Conservation (phyloP, 306 rosid genomes). For the Dryas alaskensis region DNA sequence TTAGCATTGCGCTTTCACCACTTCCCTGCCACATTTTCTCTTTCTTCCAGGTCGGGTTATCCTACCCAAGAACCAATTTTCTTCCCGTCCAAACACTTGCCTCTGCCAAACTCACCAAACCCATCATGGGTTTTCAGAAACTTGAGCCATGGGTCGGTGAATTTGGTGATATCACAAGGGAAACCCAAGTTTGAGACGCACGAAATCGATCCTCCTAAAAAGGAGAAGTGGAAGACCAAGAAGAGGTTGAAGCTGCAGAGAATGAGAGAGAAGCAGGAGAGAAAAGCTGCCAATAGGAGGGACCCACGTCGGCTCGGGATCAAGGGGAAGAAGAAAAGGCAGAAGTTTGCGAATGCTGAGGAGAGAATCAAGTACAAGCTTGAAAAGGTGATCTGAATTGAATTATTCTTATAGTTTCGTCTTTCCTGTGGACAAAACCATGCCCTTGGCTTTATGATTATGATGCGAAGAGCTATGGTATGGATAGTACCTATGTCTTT, state of each 20-base stretch:
- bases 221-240: conserved; percentile 73
- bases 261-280: conserved; percentile 70
- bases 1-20: neutral
- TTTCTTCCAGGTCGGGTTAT: conserved; percentile 52
- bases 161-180: conserved; percentile 71
- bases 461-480: neutral
- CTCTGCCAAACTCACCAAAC: conserved; percentile 21
- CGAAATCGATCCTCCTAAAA: conserved; percentile 69
- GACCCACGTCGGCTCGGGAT: conserved; percentile 75
- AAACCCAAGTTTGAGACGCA: conserved; percentile 71
- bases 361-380: conserved; percentile 77
- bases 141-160: conserved; percentile 70
- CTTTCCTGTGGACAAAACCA: neutral
- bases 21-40: neutral
- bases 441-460: neutral
- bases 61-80: conserved; percentile 28
- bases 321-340: conserved; percentile 62
- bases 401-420: neutral
- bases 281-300: conserved; percentile 74
- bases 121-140: conserved; percentile 47
- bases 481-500: too few species aligned
- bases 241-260: conserved; percentile 77
- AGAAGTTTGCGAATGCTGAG: conserved; percentile 59
- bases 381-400: conserved; percentile 56
- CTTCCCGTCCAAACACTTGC: conserved; percentile 25